These are phyloP conservation scores for Coemansia sp. DNA, from an alignment of 192 early-diverging fungal species.

Conservation along the genomic window DNA sequence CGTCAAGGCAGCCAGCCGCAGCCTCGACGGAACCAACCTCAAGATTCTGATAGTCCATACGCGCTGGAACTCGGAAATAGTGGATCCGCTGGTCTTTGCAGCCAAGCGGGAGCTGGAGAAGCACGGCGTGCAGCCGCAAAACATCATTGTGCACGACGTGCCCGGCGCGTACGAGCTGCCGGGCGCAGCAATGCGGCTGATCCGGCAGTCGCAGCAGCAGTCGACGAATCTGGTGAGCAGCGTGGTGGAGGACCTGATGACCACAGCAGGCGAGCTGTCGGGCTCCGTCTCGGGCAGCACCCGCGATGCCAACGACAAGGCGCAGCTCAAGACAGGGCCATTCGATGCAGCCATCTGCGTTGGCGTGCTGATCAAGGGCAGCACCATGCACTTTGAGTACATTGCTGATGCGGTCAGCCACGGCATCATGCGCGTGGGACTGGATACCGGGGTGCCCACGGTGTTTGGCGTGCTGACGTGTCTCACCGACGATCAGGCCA, in stretches of 20 bases:
- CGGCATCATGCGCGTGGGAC: conserved; percentile 93
- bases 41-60: conserved; percentile 85
- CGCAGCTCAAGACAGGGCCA: conserved; percentile 36
- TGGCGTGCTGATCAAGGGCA: conserved; percentile 98
- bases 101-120: conserved; percentile 64
- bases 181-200: conserved; percentile 75
- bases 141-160: conserved; percentile 78
- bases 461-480: conserved; percentile 98
- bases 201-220: conserved; percentile 64
- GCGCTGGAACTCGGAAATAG: conserved; percentile 90
- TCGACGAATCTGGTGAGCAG: conserved; percentile 56
- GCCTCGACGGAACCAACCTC: conserved; percentile 64
- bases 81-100: conserved; percentile 78
- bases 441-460: conserved; percentile 83
- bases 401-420: conserved; percentile 92
- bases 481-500: conserved; percentile 89
- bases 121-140: conserved; percentile 64
- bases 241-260: conserved; percentile 57
- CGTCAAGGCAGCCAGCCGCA: conserved; percentile 55
- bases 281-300: conserved; percentile 6
- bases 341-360: conserved; percentile 93
- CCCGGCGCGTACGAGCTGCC: conserved; percentile 96
- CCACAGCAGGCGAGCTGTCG: conserved; percentile 7
- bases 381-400: conserved; percentile 99
- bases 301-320: not conserved